phyloP scores from a whole-genome alignment of 805 yeast species.

The Metschnikowia shivogae region DNA sequence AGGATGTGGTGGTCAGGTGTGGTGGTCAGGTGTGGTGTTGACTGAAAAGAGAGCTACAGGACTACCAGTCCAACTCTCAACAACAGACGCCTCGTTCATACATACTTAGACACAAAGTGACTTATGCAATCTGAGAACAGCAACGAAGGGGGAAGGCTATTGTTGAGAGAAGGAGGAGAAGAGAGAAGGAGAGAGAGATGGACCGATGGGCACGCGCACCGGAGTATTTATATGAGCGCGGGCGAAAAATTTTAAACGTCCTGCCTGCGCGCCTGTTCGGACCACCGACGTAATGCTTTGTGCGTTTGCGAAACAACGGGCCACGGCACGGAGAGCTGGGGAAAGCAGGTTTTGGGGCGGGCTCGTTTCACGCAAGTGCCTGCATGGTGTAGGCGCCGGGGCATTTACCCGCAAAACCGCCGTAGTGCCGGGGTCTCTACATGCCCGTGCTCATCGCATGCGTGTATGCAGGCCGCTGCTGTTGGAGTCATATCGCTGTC shows the following conservation, averaged over 20 bases:
- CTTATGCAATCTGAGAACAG: constrained; percentile 19
- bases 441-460: too few relatives aligned
- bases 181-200: constrained; percentile 17
- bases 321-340: not conserved
- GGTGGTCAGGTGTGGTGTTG: too few relatives aligned
- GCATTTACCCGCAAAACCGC: too few relatives aligned
- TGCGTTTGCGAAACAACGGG: constrained; percentile 8
- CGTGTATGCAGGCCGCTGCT: too few relatives aligned
- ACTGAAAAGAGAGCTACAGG: constrained; percentile 3
- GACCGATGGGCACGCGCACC: constrained; percentile 6
- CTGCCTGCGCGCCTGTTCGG: constrained; percentile 4
- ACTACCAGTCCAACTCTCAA: constrained; percentile 12
- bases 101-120: constrained; percentile 16
- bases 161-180: constrained; percentile 36
- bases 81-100: constrained; percentile 12
- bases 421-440: too few relatives aligned
- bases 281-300: constrained; percentile 13
- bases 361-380: too few relatives aligned
- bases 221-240: constrained; percentile 11
- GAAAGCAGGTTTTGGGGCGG: not conserved
- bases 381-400: too few relatives aligned
- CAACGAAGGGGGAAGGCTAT: constrained; percentile 17
- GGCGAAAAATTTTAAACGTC: constrained; percentile 10
- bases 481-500: too few relatives aligned
- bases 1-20: too few relatives aligned